These are phyloP conservation scores for Cyathus striatus DNA, from an alignment of 768 basidiomycete genomes.

Conservation along the genomic window DNA sequence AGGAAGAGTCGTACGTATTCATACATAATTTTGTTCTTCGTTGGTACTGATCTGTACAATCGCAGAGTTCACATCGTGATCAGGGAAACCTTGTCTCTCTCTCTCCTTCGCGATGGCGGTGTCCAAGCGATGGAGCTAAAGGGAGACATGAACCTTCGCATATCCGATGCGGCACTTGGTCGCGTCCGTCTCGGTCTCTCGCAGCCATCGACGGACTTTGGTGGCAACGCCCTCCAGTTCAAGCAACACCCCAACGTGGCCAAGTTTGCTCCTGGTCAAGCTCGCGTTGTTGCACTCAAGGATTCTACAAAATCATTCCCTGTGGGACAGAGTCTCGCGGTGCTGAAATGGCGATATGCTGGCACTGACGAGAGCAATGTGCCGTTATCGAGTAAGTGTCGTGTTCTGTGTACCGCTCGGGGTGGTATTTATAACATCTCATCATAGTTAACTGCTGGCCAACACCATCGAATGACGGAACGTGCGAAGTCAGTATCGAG, in stretches of 20 bases:
- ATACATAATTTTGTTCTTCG: neutral
- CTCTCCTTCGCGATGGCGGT: slow-evolving; percentile 87
- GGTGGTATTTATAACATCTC: slow-evolving; percentile 2
- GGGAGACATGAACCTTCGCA: slow-evolving; percentile 90
- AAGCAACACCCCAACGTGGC: slow-evolving; percentile 96
- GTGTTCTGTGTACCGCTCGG: neutral
- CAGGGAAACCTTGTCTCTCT: slow-evolving; percentile 78
- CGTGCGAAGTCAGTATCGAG: slow-evolving; percentile 92
- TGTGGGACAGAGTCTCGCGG: slow-evolving; percentile 78
- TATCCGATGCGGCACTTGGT: slow-evolving; percentile 69
- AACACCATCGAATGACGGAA: slow-evolving; percentile 86
- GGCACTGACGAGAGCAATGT: slow-evolving; percentile 90
- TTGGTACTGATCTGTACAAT: slow-evolving; percentile 2
- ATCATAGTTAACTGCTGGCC: slow-evolving; percentile 93
- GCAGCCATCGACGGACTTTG: slow-evolving; percentile 51
- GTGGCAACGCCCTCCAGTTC: slow-evolving; percentile 74
- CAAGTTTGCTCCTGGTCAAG: slow-evolving; percentile 68
- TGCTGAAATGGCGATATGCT: slow-evolving; percentile 89
- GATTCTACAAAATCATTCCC: slow-evolving; percentile 83
- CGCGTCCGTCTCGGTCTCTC: slow-evolving; percentile 68
- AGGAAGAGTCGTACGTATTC: slow-evolving; percentile 60
- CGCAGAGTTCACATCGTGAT: slow-evolving; percentile 80
- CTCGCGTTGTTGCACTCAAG: slow-evolving; percentile 72
- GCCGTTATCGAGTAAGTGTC: slow-evolving; percentile 78
- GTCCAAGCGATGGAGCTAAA: slow-evolving; percentile 86